These are phyloP conservation scores for Gomphus bonarii DNA, from an alignment of 1,284 basidiomycete genomes.

Conservation along the genomic window DNA sequence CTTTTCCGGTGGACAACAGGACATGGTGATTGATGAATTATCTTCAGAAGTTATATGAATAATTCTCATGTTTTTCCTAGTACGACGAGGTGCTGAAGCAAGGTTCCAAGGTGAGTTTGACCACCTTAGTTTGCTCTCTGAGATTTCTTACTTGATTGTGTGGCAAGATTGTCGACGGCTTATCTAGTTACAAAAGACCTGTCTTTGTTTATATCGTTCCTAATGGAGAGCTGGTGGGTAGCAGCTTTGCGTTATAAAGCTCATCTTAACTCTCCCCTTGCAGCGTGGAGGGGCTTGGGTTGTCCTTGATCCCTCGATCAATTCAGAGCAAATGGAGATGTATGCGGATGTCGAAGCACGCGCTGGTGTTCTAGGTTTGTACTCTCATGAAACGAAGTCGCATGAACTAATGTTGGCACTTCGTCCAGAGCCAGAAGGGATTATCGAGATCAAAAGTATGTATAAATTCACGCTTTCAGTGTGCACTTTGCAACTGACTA, in stretches of 20 bases:
- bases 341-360: conserved; percentile 94
- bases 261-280: neutral
- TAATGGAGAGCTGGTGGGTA: conserved; percentile 75
- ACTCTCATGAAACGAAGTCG: neutral
- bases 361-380: conserved; percentile 73
- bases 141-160: neutral
- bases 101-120: conserved; percentile 54
- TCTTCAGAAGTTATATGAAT: conserved; percentile 4
- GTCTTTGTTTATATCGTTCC: conserved; percentile 99
- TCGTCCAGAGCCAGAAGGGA: conserved; percentile 79
- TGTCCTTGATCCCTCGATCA: conserved; percentile 96
- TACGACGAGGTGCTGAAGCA: conserved; percentile 92
- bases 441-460: conserved; percentile 86
- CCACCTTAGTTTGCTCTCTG: neutral
- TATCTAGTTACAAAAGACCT: conserved; percentile 96
- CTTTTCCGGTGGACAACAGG: conserved; percentile 98
- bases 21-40: conserved; percentile 53
- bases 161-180: conserved; percentile 81
- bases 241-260: neutral
- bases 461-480: neutral
- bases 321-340: conserved; percentile 98
- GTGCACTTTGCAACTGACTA: neutral
- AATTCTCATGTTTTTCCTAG: conserved; percentile 16
- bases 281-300: conserved; percentile 97
- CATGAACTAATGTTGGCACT: neutral